Conservation (phyloP, 352 stramenopile species). For the Phytophthora hibernalis region DNA sequence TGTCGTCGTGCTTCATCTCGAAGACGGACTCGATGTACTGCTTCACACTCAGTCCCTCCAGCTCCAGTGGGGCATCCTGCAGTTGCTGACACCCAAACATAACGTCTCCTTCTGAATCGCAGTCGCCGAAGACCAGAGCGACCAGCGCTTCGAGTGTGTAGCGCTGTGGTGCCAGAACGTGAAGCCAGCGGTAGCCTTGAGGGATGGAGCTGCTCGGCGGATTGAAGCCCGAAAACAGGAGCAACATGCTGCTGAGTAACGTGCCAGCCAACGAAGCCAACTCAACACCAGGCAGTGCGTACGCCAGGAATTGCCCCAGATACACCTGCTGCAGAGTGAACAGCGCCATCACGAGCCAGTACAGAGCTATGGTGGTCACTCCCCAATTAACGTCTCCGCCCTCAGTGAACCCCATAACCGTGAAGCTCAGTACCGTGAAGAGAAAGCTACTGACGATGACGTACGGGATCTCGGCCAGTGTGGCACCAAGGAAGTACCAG, state of each 20-base stretch:
- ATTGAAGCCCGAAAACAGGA: conserved; percentile 53
- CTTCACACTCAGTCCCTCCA: conserved; percentile 30
- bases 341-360: conserved; percentile 35
- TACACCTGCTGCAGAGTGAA: conserved; percentile 41
- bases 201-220: conserved; percentile 32
- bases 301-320: conserved; percentile 39
- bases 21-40: conserved; percentile 43
- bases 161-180: conserved; percentile 29
- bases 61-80: conserved; percentile 15
- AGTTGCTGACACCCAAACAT: conserved; percentile 25
- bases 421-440: conserved; percentile 34
- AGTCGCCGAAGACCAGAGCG: conserved; percentile 27
- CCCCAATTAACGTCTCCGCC: conserved; percentile 26
- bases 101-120: not conserved
- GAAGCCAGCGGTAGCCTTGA: conserved; percentile 29
- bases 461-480: conserved; percentile 75
- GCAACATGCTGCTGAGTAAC: conserved; percentile 43
- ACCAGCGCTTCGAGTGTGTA: conserved; percentile 27
- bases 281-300: not conserved
- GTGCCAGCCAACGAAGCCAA: conserved; percentile 26
- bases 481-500: conserved; percentile 71
- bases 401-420: conserved; percentile 47
- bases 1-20: conserved; percentile 37
- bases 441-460: conserved; percentile 34
- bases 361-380: conserved; percentile 28